Evolutionary conservation across 1,139 yeast genomes (phyloP).

Genomic region (Kodamaea derodonti): DNA sequence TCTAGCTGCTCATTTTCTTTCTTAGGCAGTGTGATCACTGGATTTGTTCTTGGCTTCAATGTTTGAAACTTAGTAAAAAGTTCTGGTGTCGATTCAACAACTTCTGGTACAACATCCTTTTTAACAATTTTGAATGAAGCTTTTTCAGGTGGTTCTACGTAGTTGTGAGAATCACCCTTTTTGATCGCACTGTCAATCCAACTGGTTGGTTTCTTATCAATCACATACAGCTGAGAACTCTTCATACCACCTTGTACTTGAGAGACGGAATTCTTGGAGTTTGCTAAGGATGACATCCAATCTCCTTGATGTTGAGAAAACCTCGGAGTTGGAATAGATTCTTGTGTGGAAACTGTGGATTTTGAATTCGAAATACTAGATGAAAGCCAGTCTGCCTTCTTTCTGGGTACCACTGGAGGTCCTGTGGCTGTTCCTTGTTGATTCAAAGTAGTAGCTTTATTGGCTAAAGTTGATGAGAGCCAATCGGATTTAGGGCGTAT

Average conservation of each 20-base stretch:
- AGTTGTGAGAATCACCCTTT: conserved; percentile 15
- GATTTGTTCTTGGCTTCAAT: conserved; percentile 5
- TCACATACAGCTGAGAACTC: conserved; percentile 3
- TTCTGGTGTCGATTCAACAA: conserved; percentile 11
- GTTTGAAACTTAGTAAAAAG: conserved; percentile 10
- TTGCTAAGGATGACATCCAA: conserved; percentile 14
- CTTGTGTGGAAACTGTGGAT: conserved; percentile 9
- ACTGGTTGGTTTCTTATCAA: conserved; percentile 14
- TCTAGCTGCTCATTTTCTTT: conserved; percentile 2
- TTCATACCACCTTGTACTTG: conserved; percentile 3
- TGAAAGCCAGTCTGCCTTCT: conserved; percentile 15
- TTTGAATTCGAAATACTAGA: conserved; percentile 12
- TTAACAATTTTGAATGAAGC: conserved; percentile 12
- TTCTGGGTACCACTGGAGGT: conserved; percentile 7
- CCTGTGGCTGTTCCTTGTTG: conserved; percentile 5
- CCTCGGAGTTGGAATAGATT: conserved; percentile 2
- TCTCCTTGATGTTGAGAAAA: conserved; percentile 7
- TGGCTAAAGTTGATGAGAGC: conserved; percentile 16
- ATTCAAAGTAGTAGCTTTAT: conserved; percentile 10
- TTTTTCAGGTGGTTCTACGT: conserved; percentile 11
- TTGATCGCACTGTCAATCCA: conserved; percentile 22
- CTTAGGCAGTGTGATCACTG: conserved; percentile 2
- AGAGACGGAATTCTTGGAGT: conserved; percentile 13
- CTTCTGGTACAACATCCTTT: conserved; percentile 9
- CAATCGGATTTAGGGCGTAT: conserved; percentile 13